These are phyloP conservation scores for Cercospora nicotianae DNA, from an alignment of 2,329 filamentous ascomycete genomes.

Conservation along the genomic window DNA sequence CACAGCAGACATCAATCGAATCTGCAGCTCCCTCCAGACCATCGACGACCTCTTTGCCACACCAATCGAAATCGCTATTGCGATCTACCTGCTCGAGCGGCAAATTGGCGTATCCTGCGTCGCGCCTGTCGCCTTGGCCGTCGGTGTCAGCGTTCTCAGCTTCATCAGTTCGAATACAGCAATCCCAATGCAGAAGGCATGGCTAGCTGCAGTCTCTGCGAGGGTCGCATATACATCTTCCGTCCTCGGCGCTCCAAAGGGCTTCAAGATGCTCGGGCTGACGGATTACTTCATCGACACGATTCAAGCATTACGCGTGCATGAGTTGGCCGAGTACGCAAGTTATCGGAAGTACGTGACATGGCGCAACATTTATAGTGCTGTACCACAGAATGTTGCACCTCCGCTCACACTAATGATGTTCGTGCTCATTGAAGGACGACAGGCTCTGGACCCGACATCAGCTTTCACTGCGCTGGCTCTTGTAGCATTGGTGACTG, in stretches of 20 bases:
- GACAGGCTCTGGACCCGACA: slow-evolving; percentile 18
- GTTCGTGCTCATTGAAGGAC: slow-evolving; percentile 17
- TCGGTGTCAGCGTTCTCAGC: slow-evolving; percentile 19
- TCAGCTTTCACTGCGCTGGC: slow-evolving; percentile 25
- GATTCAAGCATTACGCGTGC: slow-evolving; percentile 25
- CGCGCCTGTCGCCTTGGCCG: slow-evolving; percentile 22
- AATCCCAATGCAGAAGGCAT: slow-evolving; percentile 25
- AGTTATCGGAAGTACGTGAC: slow-evolving; percentile 25
- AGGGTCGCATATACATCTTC: slow-evolving; percentile 26
- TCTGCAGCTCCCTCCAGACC: slow-evolving; percentile 19
- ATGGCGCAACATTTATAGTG: slow-evolving; percentile 24
- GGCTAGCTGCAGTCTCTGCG: slow-evolving; percentile 21
- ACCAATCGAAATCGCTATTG: slow-evolving; percentile 28
- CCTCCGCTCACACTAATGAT: slow-evolving; percentile 25
- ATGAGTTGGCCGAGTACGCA: slow-evolving; percentile 23
- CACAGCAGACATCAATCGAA: slow-evolving; percentile 26
- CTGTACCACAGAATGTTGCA: slow-evolving; percentile 15
- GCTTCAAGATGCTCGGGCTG: slow-evolving; percentile 28
- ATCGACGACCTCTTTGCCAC: slow-evolving; percentile 26
- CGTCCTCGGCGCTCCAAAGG: slow-evolving; percentile 22
- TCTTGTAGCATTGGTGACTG: slow-evolving; percentile 21
- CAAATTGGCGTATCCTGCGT: slow-evolving; percentile 27
- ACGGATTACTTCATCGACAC: slow-evolving; percentile 20
- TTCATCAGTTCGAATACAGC: slow-evolving; percentile 21
- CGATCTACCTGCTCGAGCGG: slow-evolving; percentile 24